Conservation (phyloP, 2,329 filamentous ascomycete genomes). For the Madurella fahalii region DNA sequence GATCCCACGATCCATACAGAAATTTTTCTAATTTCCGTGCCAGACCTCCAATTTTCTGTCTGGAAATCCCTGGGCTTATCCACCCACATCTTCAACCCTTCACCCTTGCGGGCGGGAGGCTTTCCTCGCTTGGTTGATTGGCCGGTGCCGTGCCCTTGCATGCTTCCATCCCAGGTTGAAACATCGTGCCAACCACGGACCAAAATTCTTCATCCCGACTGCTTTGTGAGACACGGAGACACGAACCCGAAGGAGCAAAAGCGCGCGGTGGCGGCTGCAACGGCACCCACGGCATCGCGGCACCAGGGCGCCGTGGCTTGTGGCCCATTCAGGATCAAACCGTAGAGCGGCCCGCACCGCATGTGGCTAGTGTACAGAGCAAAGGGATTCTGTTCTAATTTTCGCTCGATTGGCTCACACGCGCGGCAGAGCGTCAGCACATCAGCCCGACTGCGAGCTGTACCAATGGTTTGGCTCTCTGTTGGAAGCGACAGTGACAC, state of each 20-base stretch:
- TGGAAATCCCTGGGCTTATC: not conserved
- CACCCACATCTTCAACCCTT: not conserved
- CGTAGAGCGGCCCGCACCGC: too few species aligned
- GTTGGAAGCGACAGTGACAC: too few species aligned
- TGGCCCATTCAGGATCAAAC: too few species aligned
- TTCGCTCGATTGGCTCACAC: not conserved
- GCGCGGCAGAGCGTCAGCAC: not conserved
- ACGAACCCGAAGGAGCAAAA: not conserved
- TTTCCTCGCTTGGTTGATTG: constrained; percentile 5
- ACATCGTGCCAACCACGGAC: not conserved
- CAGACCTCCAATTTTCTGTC: too few species aligned
- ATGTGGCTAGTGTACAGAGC: too few species aligned
- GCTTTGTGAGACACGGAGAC: not conserved
- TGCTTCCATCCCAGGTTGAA: not conserved
- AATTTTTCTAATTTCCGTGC: too few species aligned
- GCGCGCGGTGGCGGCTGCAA: not conserved
- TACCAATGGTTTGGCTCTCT: too few species aligned
- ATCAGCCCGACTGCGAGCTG: not conserved
- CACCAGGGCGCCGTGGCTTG: not conserved
- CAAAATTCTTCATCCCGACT: not conserved
- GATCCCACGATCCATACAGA: too few species aligned
- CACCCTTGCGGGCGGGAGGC: not conserved
- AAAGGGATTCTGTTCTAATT: not conserved
- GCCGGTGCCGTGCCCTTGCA: not conserved
- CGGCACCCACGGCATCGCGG: not conserved